Evolutionary conservation across 345 rosid species (phyloP).

Genomic region (Murraya paniculata): DNA sequence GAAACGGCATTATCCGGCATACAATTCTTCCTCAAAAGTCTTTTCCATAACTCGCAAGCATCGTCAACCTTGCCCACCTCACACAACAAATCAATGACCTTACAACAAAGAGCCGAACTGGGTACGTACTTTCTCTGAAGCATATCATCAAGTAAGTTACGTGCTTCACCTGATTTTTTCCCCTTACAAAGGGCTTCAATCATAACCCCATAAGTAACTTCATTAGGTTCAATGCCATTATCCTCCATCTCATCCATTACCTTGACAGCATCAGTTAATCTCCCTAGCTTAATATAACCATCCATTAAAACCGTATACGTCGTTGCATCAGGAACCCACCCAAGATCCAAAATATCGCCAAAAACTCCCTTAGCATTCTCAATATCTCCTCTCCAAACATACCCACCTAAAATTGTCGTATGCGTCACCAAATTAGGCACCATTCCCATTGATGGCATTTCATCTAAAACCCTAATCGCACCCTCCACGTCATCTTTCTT

Average conservation of each 20-base stretch:
- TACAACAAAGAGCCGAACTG: constrained; percentile 67
- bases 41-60: constrained; percentile 72
- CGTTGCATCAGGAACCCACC: constrained; percentile 83
- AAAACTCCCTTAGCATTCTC: constrained; percentile 58
- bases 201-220: constrained; percentile 51
- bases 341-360: constrained; percentile 60
- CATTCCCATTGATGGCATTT: constrained; percentile 81
- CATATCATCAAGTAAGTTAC: constrained; percentile 70
- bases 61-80: constrained; percentile 64
- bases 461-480: constrained; percentile 63
- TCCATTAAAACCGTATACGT: constrained; percentile 70
- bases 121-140: constrained; percentile 63
- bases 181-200: constrained; percentile 65
- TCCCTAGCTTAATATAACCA: constrained; percentile 72
- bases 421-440: constrained; percentile 71
- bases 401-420: constrained; percentile 77
- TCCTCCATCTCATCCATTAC: constrained; percentile 91
- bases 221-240: constrained; percentile 37
- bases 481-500: constrained; percentile 54
- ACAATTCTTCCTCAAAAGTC: constrained; percentile 66
- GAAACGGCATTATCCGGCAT: constrained; percentile 70
- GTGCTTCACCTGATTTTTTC: constrained; percentile 68
- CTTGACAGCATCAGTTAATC: constrained; percentile 66
- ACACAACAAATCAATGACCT: constrained; percentile 69
- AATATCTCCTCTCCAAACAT: constrained; percentile 66